Evolutionary conservation across 768 basidiomycete genomes (phyloP).

Genomic region (Pisolithus orientalis): DNA sequence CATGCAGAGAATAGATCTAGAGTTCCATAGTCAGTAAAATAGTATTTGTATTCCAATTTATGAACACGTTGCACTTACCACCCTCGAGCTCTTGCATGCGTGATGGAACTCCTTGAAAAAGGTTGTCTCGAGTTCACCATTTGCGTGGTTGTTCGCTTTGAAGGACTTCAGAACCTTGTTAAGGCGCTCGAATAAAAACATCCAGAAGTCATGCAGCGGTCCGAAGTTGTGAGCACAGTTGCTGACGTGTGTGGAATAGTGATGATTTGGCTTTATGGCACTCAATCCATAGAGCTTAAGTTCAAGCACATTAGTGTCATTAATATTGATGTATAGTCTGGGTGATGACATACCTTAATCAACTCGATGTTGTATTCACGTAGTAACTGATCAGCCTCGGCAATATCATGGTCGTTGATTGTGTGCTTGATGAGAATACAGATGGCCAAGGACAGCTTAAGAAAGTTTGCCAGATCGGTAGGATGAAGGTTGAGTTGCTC

Average conservation of each 20-base stretch:
- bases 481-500: too few relatives aligned
- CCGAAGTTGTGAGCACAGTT: too few relatives aligned
- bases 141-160: too few relatives aligned
- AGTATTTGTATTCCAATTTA: not conserved
- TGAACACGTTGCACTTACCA: not conserved
- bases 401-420: conserved; percentile 6
- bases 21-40: not conserved
- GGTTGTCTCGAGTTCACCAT: too few relatives aligned
- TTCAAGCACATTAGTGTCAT: too few relatives aligned
- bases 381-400: conserved; percentile 11
- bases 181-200: too few relatives aligned
- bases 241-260: too few relatives aligned
- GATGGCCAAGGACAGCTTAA: conserved; percentile 14
- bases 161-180: too few relatives aligned
- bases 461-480: conserved; percentile 10
- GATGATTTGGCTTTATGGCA: too few relatives aligned
- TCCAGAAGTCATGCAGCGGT: too few relatives aligned
- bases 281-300: too few relatives aligned
- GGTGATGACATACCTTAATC: not conserved
- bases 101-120: not conserved
- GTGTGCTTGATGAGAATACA: conserved; percentile 5
- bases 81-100: not conserved
- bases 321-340: too few relatives aligned
- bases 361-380: conserved; percentile 11
- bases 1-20: not conserved